Percentiles rank a stretch among this genome's conserved stretches.
Conservation (phyloP, 176 grass and related monocot genomes). For the Aegilops tauschii region DNA sequence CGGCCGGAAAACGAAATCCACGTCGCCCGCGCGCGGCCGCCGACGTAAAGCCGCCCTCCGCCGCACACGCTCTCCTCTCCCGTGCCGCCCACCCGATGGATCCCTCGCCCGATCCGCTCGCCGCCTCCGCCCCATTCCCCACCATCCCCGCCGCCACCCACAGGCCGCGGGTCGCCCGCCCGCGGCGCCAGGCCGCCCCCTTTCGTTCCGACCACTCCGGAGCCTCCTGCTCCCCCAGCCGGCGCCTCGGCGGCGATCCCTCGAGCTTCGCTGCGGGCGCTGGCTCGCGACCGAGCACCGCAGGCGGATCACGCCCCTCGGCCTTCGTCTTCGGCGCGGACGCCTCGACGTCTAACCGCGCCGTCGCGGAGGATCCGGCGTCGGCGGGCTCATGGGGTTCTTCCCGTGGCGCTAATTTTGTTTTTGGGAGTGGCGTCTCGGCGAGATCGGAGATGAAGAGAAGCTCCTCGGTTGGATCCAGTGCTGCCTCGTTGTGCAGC, state of each 20-base stretch:
- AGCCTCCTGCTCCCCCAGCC: background rate
- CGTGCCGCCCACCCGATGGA: conserved; percentile 16
- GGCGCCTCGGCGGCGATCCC: conserved; percentile 16
- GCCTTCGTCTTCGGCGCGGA: conserved; percentile 10
- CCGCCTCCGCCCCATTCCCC: conserved; percentile 45
- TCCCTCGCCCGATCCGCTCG: conserved; percentile 27
- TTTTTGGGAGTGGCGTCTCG: conserved; percentile 28
- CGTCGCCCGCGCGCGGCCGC: conserved; percentile 23
- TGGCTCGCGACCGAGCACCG: background rate
- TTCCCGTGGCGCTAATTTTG: conserved; percentile 20
- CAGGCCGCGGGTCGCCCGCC: conserved; percentile 25
- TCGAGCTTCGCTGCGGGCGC: background rate
- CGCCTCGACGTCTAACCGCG: background rate
- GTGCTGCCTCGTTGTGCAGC: background rate
- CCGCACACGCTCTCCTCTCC: background rate
- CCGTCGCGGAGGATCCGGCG: background rate
- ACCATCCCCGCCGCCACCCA: conserved; percentile 37
- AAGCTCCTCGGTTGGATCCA: conserved; percentile 29
- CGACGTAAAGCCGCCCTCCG: conserved; percentile 6
- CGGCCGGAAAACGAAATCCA: conserved; percentile 16
- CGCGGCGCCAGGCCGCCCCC: conserved; percentile 31
- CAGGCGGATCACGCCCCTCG: conserved; percentile 19
- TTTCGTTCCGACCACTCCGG: conserved; percentile 41
- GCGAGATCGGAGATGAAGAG: conserved; percentile 28
- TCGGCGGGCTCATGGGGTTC: conserved; percentile 22